phyloP scores from a whole-genome alignment of 306 rosid species.

The Albizia julibrissin region DNA sequence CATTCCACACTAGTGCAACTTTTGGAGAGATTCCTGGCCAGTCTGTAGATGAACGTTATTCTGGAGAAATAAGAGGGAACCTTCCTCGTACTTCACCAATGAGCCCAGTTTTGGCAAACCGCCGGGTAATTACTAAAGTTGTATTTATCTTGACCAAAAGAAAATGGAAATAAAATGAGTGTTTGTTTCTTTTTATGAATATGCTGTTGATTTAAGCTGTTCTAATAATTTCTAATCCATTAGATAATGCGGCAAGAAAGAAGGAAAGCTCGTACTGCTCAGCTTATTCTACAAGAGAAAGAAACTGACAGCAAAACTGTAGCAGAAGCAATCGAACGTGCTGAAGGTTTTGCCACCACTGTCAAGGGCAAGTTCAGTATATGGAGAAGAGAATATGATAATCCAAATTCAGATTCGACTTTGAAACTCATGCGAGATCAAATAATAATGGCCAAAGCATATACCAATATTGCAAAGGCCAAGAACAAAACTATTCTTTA shows the following conservation, averaged over 20 bases:
- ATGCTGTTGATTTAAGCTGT: conserved; percentile 24
- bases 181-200: conserved; percentile 15
- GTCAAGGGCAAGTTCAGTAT: conserved; percentile 81
- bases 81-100: conserved; percentile 45
- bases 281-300: conserved; percentile 62
- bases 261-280: conserved; percentile 67
- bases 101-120: conserved; percentile 86
- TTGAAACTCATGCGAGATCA: conserved; percentile 96
- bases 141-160: conserved; percentile 17
- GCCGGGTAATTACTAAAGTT: conserved; percentile 60
- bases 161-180: conserved; percentile 17
- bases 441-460: conserved; percentile 92
- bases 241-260: conserved; percentile 83
- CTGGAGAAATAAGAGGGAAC: conserved; percentile 50
- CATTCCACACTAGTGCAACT: conserved; percentile 43
- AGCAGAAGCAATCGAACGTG: conserved; percentile 70
- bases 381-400: conserved; percentile 93
- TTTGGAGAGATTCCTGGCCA: conserved; percentile 44
- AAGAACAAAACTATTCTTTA: conserved; percentile 64
- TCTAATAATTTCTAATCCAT: conserved; percentile 37
- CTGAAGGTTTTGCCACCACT: conserved; percentile 61
- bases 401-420: conserved; percentile 85
- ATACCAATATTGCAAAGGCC: conserved; percentile 81
- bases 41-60: conserved; percentile 47
- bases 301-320: conserved; percentile 64